Evolutionary conservation across 768 basidiomycete species (phyloP).

Genomic region (Panaeolus cyanescens): DNA sequence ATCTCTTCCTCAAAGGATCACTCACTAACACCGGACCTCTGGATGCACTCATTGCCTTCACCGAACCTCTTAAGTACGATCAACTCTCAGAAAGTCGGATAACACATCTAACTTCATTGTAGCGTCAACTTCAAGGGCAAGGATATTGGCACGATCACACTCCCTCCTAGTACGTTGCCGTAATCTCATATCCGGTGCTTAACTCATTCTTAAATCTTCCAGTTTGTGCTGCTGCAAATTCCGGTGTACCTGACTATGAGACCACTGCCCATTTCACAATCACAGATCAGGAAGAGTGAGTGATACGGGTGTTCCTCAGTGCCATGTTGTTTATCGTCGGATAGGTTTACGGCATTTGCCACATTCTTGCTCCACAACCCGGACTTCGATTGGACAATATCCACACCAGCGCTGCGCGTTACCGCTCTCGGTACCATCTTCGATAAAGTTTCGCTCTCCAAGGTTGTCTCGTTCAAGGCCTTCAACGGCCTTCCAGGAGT

Average conservation of each 20-base stretch:
- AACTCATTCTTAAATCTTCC: background rate
- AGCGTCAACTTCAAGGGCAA: conserved; percentile 67
- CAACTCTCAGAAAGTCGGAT: background rate
- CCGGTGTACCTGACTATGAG: conserved; percentile 64
- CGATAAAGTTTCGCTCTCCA: conserved; percentile 61
- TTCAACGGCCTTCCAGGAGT: conserved; percentile 74
- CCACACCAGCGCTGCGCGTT: conserved; percentile 62
- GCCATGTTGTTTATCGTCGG: background rate
- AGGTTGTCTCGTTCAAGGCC: conserved; percentile 64
- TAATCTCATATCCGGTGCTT: background rate
- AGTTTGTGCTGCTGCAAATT: conserved; percentile 72
- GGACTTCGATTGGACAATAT: conserved; percentile 71
- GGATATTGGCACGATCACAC: conserved; percentile 61
- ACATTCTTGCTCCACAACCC: conserved; percentile 65
- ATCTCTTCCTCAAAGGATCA: conserved; percentile 59
- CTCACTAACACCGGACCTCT: conserved; percentile 66
- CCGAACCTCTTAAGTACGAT: conserved; percentile 58
- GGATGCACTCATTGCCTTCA: conserved; percentile 68
- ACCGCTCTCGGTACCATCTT: conserved; percentile 71
- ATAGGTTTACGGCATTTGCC: conserved; percentile 64
- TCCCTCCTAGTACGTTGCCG: conserved; percentile 49
- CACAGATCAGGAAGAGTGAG: conserved; percentile 50
- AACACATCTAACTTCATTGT: background rate
- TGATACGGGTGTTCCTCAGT: background rate
- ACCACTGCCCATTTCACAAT: conserved; percentile 57